Conservation (phyloP, 345 rosid species). For the Syzygium grande region DNA sequence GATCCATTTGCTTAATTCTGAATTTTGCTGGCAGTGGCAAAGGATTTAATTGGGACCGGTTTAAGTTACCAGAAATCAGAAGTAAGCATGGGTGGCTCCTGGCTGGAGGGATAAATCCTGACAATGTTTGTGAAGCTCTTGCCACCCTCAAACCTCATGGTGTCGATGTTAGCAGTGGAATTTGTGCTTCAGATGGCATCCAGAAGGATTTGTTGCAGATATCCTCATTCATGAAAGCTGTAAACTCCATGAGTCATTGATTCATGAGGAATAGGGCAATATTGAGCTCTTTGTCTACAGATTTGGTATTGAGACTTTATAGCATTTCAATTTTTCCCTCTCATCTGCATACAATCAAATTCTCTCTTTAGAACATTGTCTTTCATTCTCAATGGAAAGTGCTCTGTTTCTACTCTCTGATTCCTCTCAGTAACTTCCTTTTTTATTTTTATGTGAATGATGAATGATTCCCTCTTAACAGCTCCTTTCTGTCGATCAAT, state of each 20-base stretch:
- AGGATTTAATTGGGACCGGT: slow-evolving; percentile 69
- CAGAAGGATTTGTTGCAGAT: slow-evolving; percentile 51
- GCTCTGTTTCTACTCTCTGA: background rate
- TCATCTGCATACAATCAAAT: background rate
- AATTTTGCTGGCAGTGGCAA: slow-evolving; percentile 47
- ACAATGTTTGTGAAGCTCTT: slow-evolving; percentile 56
- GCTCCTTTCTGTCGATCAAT: background rate
- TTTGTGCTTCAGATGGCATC: slow-evolving; percentile 64
- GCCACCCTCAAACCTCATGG: slow-evolving; percentile 54
- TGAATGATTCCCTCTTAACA: background rate
- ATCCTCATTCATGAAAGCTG: slow-evolving; percentile 50
- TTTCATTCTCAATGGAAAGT: background rate
- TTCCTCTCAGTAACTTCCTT: background rate
- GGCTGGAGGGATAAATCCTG: slow-evolving; percentile 79
- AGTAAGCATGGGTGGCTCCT: slow-evolving; percentile 86
- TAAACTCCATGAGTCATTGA: slow-evolving; percentile 36
- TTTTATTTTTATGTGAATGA: background rate
- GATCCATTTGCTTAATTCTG: background rate
- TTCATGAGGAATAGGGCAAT: background rate
- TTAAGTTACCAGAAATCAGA: slow-evolving; percentile 51
- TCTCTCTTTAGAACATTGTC: background rate
- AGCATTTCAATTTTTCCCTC: background rate
- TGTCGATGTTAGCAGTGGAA: slow-evolving; percentile 84
- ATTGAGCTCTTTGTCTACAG: background rate
- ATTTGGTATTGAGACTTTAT: background rate